These are phyloP conservation scores for Trichoderma atrobrunneum DNA, from an alignment of 2,329 filamentous ascomycete species.

Conservation along the genomic window DNA sequence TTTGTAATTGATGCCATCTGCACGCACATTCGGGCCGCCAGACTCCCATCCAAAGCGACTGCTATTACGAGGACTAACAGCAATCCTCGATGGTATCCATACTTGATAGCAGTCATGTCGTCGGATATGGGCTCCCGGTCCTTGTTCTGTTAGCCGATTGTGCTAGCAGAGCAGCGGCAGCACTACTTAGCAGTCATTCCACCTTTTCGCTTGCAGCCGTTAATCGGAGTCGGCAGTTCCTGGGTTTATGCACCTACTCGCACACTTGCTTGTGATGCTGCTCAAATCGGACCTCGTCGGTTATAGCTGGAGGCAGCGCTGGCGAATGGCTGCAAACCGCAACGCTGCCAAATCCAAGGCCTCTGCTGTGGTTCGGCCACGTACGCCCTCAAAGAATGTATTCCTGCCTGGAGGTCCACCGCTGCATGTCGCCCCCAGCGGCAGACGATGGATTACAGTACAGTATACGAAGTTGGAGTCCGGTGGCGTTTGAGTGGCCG, in stretches of 20 bases:
- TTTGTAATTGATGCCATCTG: background rate
- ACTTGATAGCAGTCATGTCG: background rate
- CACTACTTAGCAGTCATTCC: background rate
- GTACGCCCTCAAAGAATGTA: slow-evolving; percentile 1
- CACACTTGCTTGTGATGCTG: background rate
- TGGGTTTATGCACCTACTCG: background rate
- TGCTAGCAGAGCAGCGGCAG: background rate
- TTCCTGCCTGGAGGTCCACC: slow-evolving; percentile 13
- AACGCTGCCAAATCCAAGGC: background rate
- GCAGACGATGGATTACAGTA: background rate
- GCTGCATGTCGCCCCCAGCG: slow-evolving; percentile 3
- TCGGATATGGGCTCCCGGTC: slow-evolving; percentile 10
- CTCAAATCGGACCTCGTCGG: background rate
- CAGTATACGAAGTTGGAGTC: background rate
- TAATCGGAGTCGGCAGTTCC: slow-evolving; percentile 13
- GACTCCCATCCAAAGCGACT: background rate
- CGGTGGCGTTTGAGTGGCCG: background rate
- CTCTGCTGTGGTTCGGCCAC: slow-evolving; percentile 11
- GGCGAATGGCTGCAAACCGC: background rate
- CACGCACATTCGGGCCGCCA: background rate
- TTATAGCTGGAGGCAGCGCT: background rate
- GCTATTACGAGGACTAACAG: background rate
- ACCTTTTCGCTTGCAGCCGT: slow-evolving; percentile 12
- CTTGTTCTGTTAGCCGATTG: slow-evolving; percentile 4
- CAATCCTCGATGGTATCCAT: background rate